These are phyloP conservation scores for Heliosperma pusillum DNA, from an alignment of 148 eudicot species.

Conservation along the genomic window DNA sequence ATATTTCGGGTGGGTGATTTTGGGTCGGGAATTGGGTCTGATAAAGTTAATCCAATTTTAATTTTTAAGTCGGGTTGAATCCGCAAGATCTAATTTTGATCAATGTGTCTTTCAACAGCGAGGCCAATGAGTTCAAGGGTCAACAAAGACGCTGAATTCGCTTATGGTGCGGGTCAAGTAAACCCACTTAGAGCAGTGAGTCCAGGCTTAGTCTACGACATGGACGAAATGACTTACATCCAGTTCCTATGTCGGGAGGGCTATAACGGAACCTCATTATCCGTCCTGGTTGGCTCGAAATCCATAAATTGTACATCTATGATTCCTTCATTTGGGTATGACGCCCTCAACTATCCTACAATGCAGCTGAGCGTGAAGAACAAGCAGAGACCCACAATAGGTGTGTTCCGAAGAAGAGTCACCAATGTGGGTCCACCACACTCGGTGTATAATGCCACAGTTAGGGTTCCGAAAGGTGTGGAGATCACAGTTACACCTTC, in stretches of 20 bases:
- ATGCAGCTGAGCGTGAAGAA: slow-evolving; percentile 57
- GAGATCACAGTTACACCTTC: slow-evolving; percentile 54
- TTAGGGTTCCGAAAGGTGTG: slow-evolving; percentile 58
- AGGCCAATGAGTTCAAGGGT: slow-evolving; percentile 37
- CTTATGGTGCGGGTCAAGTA: slow-evolving; percentile 80
- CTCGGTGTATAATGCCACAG: slow-evolving; percentile 51
- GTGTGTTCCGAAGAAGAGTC: slow-evolving; percentile 57
- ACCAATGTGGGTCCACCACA: slow-evolving; percentile 65
- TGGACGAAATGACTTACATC: slow-evolving; percentile 65
- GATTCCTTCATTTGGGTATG: slow-evolving; percentile 58
- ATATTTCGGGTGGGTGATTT: too few species aligned
- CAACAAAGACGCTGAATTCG: slow-evolving; percentile 66
- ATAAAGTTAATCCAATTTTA: too few species aligned
- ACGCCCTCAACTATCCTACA: slow-evolving; percentile 86
- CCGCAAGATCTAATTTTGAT: too few species aligned
- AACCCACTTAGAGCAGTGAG: slow-evolving; percentile 59
- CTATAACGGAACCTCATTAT: slow-evolving; percentile 48
- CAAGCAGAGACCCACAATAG: slow-evolving; percentile 30
- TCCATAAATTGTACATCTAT: slow-evolving; percentile 61
- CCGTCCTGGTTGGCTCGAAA: slow-evolving; percentile 43
- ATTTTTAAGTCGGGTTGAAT: too few species aligned
- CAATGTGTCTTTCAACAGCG: slow-evolving; percentile 15
- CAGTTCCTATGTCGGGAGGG: slow-evolving; percentile 80
- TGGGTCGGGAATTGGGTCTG: too few species aligned
- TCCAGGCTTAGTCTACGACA: slow-evolving; percentile 82